Conservation (phyloP, 208 protist species). For the Blastocrithidia nonstop region DNA sequence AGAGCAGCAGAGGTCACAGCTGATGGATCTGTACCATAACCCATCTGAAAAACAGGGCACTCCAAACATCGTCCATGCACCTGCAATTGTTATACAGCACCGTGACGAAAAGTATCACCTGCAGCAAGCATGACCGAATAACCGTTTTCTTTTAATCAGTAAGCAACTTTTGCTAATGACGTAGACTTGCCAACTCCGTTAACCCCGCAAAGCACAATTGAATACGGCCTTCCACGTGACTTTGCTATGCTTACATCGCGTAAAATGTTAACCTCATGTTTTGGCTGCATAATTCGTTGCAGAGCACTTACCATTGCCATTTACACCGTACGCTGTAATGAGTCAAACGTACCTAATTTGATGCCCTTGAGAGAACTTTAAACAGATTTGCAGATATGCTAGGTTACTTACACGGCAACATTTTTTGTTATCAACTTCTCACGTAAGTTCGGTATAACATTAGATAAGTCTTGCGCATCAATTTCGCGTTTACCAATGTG, state of each 20-base stretch:
- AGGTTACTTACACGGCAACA: conserved; percentile 93
- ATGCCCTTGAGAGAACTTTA: conserved; percentile 80
- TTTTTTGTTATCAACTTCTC: conserved; percentile 96
- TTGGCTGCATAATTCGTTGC: conserved; percentile 93
- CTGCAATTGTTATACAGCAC: conserved; percentile 98
- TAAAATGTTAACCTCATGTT: conserved; percentile 91
- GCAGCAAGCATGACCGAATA: conserved; percentile 92
- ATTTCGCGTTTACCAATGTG: conserved; percentile 67
- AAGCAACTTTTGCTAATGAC: conserved; percentile 95
- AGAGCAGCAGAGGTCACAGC: conserved; percentile 89
- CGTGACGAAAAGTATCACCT: conserved; percentile 99
- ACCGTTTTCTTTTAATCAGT: conserved; percentile 91
- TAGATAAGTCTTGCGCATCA: conserved; percentile 75
- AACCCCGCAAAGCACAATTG: conserved; percentile 97
- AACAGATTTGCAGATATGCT: conserved; percentile 92
- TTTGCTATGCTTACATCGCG: conserved; percentile 61
- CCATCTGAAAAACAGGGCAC: conserved; percentile 91
- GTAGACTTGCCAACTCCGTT: conserved; percentile 99
- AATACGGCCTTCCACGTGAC: conserved; percentile 81
- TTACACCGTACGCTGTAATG: conserved; percentile 65
- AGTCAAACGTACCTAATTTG: conserved; percentile 85
- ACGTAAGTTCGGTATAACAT: conserved; percentile 82
- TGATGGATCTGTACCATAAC: conserved; percentile 95
- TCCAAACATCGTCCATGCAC: conserved; percentile 89
- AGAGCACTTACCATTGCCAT: conserved; percentile 81